phyloP scores from a whole-genome alignment of 1,139 yeast species.

The Blastobotrys illinoisensis region DNA sequence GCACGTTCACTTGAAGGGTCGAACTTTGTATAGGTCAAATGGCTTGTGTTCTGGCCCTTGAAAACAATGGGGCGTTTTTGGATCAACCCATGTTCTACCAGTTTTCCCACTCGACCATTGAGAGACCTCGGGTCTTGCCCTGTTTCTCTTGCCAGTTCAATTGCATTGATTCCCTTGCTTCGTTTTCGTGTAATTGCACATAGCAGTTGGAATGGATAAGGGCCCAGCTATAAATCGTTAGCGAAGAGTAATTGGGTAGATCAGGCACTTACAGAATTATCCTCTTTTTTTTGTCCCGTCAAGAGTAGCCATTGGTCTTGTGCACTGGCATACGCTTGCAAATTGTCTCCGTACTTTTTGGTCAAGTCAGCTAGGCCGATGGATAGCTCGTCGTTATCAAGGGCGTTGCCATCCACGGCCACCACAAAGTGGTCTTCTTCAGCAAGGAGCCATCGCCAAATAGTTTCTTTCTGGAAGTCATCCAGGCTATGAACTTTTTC shows the following conservation, averaged over 20 bases:
- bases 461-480: slow-evolving; percentile 22
- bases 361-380: slow-evolving; percentile 15
- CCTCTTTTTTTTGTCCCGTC: slow-evolving; percentile 32
- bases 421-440: slow-evolving; percentile 24
- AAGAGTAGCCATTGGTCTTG: slow-evolving; percentile 34
- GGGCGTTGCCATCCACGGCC: slow-evolving; percentile 13
- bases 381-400: slow-evolving; percentile 14
- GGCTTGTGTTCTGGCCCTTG: not conserved
- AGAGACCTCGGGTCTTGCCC: slow-evolving; percentile 40
- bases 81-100: slow-evolving; percentile 33
- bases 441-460: slow-evolving; percentile 30
- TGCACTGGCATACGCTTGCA: slow-evolving; percentile 31
- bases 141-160: slow-evolving; percentile 33
- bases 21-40: not conserved
- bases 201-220: slow-evolving; percentile 33
- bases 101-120: slow-evolving; percentile 31
- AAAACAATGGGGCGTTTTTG: slow-evolving; percentile 25
- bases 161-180: slow-evolving; percentile 32
- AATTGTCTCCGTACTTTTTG: slow-evolving; percentile 18
- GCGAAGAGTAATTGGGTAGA: not conserved
- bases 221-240: slow-evolving; percentile 25
- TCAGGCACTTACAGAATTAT: slow-evolving; percentile 19
- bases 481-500: slow-evolving; percentile 23
- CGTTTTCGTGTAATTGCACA: slow-evolving; percentile 35
- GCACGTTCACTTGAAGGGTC: not conserved